Base-by-base conservation (phyloP, 345 rosid genomes). In the Populus deltoides region DNA sequence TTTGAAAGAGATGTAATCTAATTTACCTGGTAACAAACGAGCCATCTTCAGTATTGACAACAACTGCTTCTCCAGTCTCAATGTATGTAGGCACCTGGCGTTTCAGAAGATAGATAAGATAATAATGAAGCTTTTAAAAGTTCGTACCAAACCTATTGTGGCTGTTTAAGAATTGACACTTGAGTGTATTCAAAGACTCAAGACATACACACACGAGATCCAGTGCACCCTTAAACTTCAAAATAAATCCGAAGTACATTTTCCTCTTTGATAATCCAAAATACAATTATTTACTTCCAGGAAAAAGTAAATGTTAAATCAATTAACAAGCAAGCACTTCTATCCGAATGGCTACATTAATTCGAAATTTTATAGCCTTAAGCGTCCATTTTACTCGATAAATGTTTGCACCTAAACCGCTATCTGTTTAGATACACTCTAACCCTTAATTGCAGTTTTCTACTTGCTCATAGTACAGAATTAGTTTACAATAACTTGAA, bases 41-140 rank as follows among this genome's bases (percentile, higher is more conserved):
- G 79, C 89, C 84, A 35, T 95, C 97, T n/a, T 84, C 90, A 3
- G 98, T 88, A 83, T 87, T 88, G 75, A 95, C 86, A 77, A 92
- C 85, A 73, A 95, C 87, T 83, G 81, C 89, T 82, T 94, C 97
- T 5, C 96, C 99, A 43, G 73, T 79, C 73, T 90, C 91, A 47
- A 94, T 87, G 88, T 90, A 93, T 49, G 94, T 66, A 15, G 97
- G 97, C 74, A 92, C 94, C 98, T 94, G 88, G 51, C 62, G 55
- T 74, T 71, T 74, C 68, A 27, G 20, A 67, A 27, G 20, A 66
- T 10, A 67, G 17, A 31, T 25, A 47, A 18, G 68, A 65, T 27
- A 36, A 15, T 66, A 16, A 17, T 66, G 38, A 51, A 79, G 12
- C 43, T 41, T 45, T 31, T 29, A 65, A 38, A 47, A 62, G 16